Base-by-base conservation (phyloP, 2,329 filamentous ascomycete genomes). In the Ophiosphaerella narmari region DNA sequence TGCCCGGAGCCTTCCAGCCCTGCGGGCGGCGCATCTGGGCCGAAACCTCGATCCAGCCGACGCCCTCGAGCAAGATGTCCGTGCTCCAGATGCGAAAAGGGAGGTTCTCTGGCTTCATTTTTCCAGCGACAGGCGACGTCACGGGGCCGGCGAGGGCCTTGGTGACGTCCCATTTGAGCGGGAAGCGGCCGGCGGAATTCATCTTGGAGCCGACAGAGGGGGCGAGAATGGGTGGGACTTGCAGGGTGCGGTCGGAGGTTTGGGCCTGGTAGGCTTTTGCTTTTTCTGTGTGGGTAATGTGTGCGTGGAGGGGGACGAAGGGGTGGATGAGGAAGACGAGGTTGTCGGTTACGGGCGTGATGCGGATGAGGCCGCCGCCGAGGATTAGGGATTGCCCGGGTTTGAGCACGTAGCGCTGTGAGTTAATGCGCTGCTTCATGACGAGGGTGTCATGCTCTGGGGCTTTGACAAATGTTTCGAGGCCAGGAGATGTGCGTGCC, bases 1-100 rank as follows among this genome's bases (percentile, higher is more conserved):
- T 43, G 85, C 65, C 68, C 0, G 53, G 40, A 0, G 68, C 52
- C 9, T 53, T 59, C 70, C 70, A 72, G 23, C 70, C 70, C 26
- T 62, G 59, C 1, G 64, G 64, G 0, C 65, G 67, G 1, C 93
- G 84, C 8, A 95, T 84, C 74, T 99, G 93, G 3, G 87, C 87
- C 0, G 86, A 86, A 35, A 99, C 73, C 74, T 99, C 94, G 2
- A 99, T 82, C 89, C 95, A 99, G 7, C 94, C 94, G 23, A 91
- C 87, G 2, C 94, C 91, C 71, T 97, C 93, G 42, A 99, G 86
- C 12, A 99, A 77, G 21, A 99, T 85, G 67, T 99, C 95, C 0
- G 87, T 82, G 7, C 88, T 85, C 52, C 94, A 80, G 2, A 97
- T 85, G 12, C 84, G 82, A 73, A 92, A 99, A 0, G 91, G 90